A percentile compares a stretch with the other conserved stretches of the same genome.
These are phyloP conservation scores for Plasmodium knowlesi DNA, from an alignment of 169 alveolate genomes.

Conservation along the genomic window DNA sequence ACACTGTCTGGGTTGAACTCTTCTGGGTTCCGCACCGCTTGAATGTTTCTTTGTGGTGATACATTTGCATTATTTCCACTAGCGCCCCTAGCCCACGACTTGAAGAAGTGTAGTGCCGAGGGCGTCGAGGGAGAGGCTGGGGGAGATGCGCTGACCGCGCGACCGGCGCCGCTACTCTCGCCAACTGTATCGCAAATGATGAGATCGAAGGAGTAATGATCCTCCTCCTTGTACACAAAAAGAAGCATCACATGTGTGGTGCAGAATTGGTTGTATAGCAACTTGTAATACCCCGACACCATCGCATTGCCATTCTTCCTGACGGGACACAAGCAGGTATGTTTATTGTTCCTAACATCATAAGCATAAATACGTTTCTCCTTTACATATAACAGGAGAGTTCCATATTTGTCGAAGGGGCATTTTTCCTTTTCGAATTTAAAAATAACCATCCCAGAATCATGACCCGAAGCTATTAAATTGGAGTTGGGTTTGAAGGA, in stretches of 20 bases:
- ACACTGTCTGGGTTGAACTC: conserved; percentile 23
- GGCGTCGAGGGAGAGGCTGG: not conserved
- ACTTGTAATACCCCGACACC: conserved; percentile 59
- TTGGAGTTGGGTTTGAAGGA: conserved; percentile 88
- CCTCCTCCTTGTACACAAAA: conserved; percentile 70
- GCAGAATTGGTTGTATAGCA: conserved; percentile 36
- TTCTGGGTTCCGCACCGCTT: not conserved
- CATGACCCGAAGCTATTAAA: conserved; percentile 96
- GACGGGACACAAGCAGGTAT: conserved; percentile 7
- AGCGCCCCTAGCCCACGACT: conserved; percentile 12
- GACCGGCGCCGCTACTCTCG: not conserved
- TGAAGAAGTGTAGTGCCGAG: conserved; percentile 21
- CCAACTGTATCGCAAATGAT: conserved; percentile 24
- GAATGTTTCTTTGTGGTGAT: not conserved
- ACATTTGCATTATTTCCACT: not conserved
- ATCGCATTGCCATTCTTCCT: conserved; percentile 74
- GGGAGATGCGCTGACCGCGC: too few relatives aligned
- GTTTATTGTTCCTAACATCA: conserved; percentile 73
- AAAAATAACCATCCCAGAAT: conserved; percentile 92
- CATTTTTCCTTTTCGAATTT: conserved; percentile 89
- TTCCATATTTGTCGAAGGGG: conserved; percentile 81
- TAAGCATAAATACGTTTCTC: conserved; percentile 86
- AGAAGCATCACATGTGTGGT: conserved; percentile 46
- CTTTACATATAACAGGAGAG: conserved; percentile 82
- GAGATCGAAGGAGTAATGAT: conserved; percentile 26